Conservation (phyloP, 768 basidiomycete species). For the Megacollybia marginata region DNA sequence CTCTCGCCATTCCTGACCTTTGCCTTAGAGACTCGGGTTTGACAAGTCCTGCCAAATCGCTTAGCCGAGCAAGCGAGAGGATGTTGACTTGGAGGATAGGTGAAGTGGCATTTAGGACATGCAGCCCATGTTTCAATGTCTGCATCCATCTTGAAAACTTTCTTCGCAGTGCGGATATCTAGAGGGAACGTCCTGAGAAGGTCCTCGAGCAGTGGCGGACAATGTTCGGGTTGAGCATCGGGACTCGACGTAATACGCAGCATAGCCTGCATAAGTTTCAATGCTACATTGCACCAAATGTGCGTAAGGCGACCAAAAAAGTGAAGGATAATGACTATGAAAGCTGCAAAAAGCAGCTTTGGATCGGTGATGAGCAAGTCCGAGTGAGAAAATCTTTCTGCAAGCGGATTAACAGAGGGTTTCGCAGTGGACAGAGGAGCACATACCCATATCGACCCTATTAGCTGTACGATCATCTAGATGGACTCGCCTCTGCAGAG, state of each 20-base stretch:
- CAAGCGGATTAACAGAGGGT: background rate
- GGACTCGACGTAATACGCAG: background rate
- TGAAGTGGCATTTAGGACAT: background rate
- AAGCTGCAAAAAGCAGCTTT: background rate
- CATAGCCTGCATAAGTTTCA: background rate
- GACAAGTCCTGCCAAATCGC: background rate
- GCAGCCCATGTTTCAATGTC: background rate
- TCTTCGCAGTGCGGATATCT: background rate
- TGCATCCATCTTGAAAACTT: background rate
- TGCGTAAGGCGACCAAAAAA: background rate
- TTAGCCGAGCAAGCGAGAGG: background rate
- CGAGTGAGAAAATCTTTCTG: background rate
- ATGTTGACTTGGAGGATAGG: background rate
- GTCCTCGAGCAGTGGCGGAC: background rate
- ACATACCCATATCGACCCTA: background rate
- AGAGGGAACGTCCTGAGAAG: background rate
- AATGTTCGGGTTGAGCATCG: background rate
- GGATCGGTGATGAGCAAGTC: background rate
- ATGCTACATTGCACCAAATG: background rate
- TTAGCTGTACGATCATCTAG: background rate
- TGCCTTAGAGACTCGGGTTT: background rate
- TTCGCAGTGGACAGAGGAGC: background rate
- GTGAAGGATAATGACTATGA: background rate
- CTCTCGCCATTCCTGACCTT: background rate
- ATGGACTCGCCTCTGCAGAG: no score